These are phyloP conservation scores for Incumbomyces lentus DNA, from an alignment of 2,329 filamentous ascomycete genomes.

Conservation along the genomic window DNA sequence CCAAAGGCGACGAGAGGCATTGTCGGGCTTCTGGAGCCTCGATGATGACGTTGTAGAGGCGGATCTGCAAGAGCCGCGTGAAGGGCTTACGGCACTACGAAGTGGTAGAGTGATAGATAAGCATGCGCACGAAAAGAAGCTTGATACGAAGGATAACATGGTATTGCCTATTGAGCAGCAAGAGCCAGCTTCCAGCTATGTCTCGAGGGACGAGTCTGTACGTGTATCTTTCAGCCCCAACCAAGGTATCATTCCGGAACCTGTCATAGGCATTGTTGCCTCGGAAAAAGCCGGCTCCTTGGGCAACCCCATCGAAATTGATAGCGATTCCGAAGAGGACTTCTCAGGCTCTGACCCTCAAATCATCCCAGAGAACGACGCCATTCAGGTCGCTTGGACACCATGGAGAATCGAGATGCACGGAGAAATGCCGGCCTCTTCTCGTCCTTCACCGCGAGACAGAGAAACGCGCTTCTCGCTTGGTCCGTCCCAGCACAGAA, in stretches of 20 bases:
- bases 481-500: background rate
- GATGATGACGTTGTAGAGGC: background rate
- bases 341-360: background rate
- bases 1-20: no score
- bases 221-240: background rate
- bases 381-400: background rate
- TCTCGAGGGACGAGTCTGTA: background rate
- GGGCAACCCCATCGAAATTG: background rate
- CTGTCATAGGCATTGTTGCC: background rate
- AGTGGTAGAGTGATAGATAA: background rate
- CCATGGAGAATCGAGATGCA: background rate
- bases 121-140: background rate
- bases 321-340: background rate
- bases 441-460: background rate
- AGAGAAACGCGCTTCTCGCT: slow-evolving; percentile 2
- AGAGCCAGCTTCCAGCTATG: background rate
- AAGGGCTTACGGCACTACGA: background rate
- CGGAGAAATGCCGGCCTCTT: background rate
- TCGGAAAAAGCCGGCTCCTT: background rate
- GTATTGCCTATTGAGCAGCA: background rate
- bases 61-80: background rate
- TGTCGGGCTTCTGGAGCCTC: no score
- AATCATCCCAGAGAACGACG: background rate
- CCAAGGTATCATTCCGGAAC: background rate
- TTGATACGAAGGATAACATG: background rate